Evolutionary conservation across 192 early-diverging fungal genomes (phyloP).

Genomic region (Backusella australiensis): DNA sequence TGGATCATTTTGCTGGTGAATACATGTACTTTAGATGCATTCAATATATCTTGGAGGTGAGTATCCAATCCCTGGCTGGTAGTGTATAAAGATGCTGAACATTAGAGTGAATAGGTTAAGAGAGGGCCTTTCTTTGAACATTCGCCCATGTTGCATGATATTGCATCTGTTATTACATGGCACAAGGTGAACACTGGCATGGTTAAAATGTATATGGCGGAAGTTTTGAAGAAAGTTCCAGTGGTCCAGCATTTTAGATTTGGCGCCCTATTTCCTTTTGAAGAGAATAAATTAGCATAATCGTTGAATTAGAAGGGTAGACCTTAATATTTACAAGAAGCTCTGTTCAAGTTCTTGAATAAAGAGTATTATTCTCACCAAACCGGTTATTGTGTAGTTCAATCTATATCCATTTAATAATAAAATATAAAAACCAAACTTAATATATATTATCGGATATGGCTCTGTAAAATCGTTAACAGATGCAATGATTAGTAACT

Average conservation of each 20-base stretch:
- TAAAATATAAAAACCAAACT: no score
- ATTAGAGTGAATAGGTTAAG: constrained; percentile 39
- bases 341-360: constrained; percentile 32
- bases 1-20: constrained; percentile 60
- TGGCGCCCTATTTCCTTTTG: constrained; percentile 76
- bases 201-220: constrained; percentile 92
- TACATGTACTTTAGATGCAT: constrained; percentile 90
- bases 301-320: constrained; percentile 60
- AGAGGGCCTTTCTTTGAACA: constrained; percentile 72
- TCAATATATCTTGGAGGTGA: constrained; percentile 75
- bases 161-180: constrained; percentile 86
- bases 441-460: constrained; percentile 43
- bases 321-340: no score
- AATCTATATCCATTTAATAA: no score
- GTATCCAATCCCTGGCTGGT: background rate
- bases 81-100: no score
- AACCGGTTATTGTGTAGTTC: background rate
- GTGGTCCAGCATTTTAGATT: constrained; percentile 97
- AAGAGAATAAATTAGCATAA: constrained; percentile 74
- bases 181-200: constrained; percentile 88
- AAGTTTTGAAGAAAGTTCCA: constrained; percentile 90
- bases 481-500: constrained; percentile 56
- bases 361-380: background rate
- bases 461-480: constrained; percentile 53
- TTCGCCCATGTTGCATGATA: constrained; percentile 93